Conservation (phyloP, 495 filamentous ascomycete genomes). For the Penicillium verhagenii region DNA sequence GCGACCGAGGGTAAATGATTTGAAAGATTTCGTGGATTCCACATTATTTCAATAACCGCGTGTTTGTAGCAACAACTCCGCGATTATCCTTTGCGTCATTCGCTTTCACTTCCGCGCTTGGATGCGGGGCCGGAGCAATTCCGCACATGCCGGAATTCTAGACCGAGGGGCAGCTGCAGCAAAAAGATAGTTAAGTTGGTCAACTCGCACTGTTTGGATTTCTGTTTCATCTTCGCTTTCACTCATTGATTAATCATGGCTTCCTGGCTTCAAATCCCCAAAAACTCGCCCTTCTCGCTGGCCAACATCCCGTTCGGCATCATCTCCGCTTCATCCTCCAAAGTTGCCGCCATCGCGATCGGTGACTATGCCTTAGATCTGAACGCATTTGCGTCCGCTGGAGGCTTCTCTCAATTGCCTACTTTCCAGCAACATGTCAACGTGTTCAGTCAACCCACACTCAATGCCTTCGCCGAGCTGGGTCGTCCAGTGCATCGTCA, state of each 20-base stretch:
- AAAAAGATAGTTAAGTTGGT: conserved; percentile 11
- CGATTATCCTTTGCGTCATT: conserved; percentile 14
- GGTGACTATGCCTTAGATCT: conserved; percentile 78
- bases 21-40: background rate
- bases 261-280: conserved; percentile 65
- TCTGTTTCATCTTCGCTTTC: background rate
- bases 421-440: conserved; percentile 52
- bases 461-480: conserved; percentile 82
- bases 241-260: conserved; percentile 42
- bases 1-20: background rate
- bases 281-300: conserved; percentile 74
- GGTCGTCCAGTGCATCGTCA: conserved; percentile 68
- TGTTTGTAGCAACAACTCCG: conserved; percentile 8
- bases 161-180: conserved; percentile 2
- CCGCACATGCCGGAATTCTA: conserved; percentile 18
- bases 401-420: conserved; percentile 62
- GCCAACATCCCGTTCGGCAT: conserved; percentile 94
- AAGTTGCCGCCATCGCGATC: conserved; percentile 73
- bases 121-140: conserved; percentile 32
- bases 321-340: conserved; percentile 58
- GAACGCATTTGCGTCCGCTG: conserved; percentile 55
- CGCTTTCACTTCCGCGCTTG: conserved; percentile 21
- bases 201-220: background rate
- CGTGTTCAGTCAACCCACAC: conserved; percentile 66
- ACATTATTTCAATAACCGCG: background rate